Evolutionary conservation across 345 rosid species (phyloP), one percentile per base, ranked within the genome.

Genomic region (Eutrema heterophyllum): DNA sequence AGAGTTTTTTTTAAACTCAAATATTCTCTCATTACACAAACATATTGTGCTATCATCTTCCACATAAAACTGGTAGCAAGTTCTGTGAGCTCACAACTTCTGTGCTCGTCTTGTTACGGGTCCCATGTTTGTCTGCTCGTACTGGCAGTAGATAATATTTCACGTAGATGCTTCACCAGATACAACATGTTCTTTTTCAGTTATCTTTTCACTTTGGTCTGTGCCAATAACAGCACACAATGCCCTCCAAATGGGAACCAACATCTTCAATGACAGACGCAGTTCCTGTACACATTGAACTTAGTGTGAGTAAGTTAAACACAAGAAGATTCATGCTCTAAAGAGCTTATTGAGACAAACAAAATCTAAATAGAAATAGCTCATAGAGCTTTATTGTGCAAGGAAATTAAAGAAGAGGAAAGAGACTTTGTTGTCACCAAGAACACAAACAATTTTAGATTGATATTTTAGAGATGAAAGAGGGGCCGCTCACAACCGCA

Each of bases 181-280:
- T 7, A 24, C 46, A 38, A 0, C 50, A 58, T 76, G 18, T 21
- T 58, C 79, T 55, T 79, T 77, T 29, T 53, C 54, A 56, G 21
- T 16, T 16, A 71, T 40, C 40, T 50, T 67, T 43, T 70, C 55
- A 52, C 68, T 66, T 60, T 64, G 82, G 40, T 81, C 73, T 66
- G 72, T 52, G 51, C 72, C 83, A 2, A 66, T 77, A 70, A 71
- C 78, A 49, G 82, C 46, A 78, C 92, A 85, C 71, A 95, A 78
- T 30, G 94, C 92, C 81, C 86, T 95, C 97, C 94, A 92, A 54
- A 92, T 74, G 16, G 93, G 97, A 71, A 86, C 81, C 81, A 87
- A 68, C 87, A 90, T 86, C 83, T 87, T 94, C 79, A 86, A 50
- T 5, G 95, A 93, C 3, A 88, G 96, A 12, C 72, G 86, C 53